phyloP scores from a whole-genome alignment of 2,329 filamentous ascomycete species.

The Colletotrichum sojae region DNA sequence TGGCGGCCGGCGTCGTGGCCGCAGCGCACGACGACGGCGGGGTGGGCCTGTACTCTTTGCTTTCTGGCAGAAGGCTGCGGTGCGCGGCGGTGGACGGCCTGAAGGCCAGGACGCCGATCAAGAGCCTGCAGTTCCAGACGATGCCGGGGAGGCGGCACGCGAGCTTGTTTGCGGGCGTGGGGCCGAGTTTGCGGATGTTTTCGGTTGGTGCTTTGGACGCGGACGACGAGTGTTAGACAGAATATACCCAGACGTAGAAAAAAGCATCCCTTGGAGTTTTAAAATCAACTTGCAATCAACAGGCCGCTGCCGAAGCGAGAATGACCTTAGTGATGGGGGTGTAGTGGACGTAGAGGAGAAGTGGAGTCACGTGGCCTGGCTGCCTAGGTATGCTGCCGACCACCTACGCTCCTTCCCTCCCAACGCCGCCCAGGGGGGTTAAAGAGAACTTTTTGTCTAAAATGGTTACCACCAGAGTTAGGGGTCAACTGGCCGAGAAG shows the following conservation, averaged over 20 bases:
- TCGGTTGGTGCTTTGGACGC: slow-evolving; percentile 55
- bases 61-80: slow-evolving; percentile 57
- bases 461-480: too few relatives aligned
- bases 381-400: too few relatives aligned
- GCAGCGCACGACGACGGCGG: slow-evolving; percentile 66
- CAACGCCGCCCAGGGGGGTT: too few relatives aligned
- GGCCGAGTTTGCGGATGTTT: slow-evolving; percentile 56
- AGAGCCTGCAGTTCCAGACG: slow-evolving; percentile 60
- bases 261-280: not conserved
- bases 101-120: slow-evolving; percentile 51
- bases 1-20: slow-evolving; percentile 64
- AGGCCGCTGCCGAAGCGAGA: not conserved
- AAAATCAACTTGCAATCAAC: not conserved
- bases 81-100: slow-evolving; percentile 46
- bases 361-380: too few relatives aligned
- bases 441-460: too few relatives aligned
- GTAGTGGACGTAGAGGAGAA: too few relatives aligned
- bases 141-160: slow-evolving; percentile 60
- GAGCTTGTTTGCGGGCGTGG: slow-evolving; percentile 63
- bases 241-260: not conserved
- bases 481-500: too few relatives aligned
- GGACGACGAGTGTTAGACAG: slow-evolving; percentile 50
- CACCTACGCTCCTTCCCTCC: too few relatives aligned
- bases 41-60: slow-evolving; percentile 65
- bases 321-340: too few relatives aligned